Conservation (phyloP, 1,284 basidiomycete genomes). For the Cutaneotrichosporon daszewskae region DNA sequence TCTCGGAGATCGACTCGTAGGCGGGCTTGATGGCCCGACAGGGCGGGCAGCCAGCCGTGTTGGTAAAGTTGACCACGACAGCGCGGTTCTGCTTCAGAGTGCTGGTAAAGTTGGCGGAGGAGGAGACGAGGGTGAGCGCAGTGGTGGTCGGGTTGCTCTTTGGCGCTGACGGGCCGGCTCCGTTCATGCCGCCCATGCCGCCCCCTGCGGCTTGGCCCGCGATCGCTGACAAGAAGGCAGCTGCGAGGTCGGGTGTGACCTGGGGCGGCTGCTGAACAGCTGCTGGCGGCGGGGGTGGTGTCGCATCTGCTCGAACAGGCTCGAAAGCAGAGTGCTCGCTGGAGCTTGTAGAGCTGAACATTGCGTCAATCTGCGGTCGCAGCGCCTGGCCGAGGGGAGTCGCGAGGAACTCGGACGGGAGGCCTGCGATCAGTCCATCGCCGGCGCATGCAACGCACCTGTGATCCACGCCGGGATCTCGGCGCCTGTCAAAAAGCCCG, state of each 20-base stretch:
- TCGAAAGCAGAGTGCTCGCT: conserved; percentile 30
- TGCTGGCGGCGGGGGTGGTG: conserved; percentile 30
- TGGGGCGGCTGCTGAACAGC: conserved; percentile 27
- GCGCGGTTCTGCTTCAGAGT: conserved; percentile 54
- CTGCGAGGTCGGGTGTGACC: conserved; percentile 52
- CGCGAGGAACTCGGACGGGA: conserved; percentile 80
- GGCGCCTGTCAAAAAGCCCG: conserved; percentile 74
- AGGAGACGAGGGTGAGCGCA: conserved; percentile 60
- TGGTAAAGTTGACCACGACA: conserved; percentile 61
- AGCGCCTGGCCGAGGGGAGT: conserved; percentile 84
- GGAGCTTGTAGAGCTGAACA: conserved; percentile 73
- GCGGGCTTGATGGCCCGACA: conserved; percentile 61
- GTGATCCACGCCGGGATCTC: conserved; percentile 72
- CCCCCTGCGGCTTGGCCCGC: conserved; percentile 50
- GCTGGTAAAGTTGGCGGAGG: conserved; percentile 53
- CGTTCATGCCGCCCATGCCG: conserved; percentile 1
- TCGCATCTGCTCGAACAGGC: conserved; percentile 83
- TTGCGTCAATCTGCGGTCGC: conserved; percentile 78
- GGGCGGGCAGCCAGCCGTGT: conserved; percentile 59
- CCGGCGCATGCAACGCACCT: conserved; percentile 25
- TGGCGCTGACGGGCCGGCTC: conserved; percentile 22
- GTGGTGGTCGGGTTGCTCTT: conserved; percentile 49
- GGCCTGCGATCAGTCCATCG: conserved; percentile 52
- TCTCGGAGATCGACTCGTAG: conserved; percentile 51
- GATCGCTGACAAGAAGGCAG: conserved; percentile 61